Conservation (phyloP, 2,329 filamentous ascomycete genomes). For the Cladosporium sphaerospermum region DNA sequence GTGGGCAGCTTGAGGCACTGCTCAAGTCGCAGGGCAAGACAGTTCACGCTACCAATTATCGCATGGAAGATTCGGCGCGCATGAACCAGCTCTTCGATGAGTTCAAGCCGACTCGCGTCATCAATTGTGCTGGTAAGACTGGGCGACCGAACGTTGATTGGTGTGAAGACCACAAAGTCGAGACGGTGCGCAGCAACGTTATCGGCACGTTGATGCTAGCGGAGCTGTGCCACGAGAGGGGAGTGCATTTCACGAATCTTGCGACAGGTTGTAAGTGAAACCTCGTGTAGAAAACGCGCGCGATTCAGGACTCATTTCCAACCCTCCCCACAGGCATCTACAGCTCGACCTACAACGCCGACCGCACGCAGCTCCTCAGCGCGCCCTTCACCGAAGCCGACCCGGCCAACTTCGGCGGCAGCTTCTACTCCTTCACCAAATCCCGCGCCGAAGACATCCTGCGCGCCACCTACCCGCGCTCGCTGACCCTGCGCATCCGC, state of each 20-base stretch:
- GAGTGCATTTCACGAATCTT: constrained; percentile 59
- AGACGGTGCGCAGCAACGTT: constrained; percentile 61
- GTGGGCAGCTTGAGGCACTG: constrained; percentile 54
- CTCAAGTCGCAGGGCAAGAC: constrained; percentile 56
- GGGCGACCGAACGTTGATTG: constrained; percentile 64
- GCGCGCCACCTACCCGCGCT: constrained; percentile 56
- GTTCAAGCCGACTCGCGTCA: constrained; percentile 58
- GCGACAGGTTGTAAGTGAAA: constrained; percentile 54
- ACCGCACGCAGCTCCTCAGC: constrained; percentile 54
- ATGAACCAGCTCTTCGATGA: constrained; percentile 52
- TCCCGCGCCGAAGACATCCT: constrained; percentile 59
- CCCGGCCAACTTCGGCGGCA: constrained; percentile 58
- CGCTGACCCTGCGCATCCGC: constrained; percentile 58
- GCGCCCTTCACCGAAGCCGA: constrained; percentile 57
- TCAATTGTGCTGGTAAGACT: constrained; percentile 61
- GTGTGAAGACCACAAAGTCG: constrained; percentile 64
- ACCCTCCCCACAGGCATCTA: constrained; percentile 20
- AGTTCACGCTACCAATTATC: constrained; percentile 54
- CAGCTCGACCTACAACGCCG: constrained; percentile 24
- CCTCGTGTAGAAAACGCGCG: too few species aligned
- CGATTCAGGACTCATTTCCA: background rate
- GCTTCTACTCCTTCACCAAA: constrained; percentile 64
- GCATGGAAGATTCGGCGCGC: constrained; percentile 57
- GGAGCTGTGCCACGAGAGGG: constrained; percentile 53
- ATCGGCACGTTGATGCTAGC: constrained; percentile 59